A percentile compares a stretch with the other conserved stretches of the same genome.
Evolutionary conservation across 73 alveolate genomes (phyloP).

Genomic region (Tetrahymena thermophila): DNA sequence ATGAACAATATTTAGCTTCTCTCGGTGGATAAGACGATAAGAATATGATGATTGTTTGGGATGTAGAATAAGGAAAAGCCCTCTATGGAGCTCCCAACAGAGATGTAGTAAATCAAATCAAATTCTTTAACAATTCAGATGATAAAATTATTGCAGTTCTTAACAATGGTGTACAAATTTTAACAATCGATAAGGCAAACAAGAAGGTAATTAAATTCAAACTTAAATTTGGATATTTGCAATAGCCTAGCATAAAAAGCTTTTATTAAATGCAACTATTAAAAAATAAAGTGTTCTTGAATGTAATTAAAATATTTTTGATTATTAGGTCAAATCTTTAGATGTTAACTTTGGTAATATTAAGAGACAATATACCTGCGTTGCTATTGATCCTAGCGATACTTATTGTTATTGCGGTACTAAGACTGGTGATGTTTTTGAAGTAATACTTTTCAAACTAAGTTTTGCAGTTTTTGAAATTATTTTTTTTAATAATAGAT

Average conservation of each 20-base stretch:
- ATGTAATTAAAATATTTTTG: no score
- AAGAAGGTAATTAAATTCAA: slow-evolving; percentile 17
- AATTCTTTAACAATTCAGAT: slow-evolving; percentile 73
- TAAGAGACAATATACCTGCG: slow-evolving; percentile 75
- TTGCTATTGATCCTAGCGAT: slow-evolving; percentile 71
- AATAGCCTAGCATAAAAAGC: neutral
- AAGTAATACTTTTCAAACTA: neutral
- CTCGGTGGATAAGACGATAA: slow-evolving; percentile 95
- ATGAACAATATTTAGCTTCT: slow-evolving; percentile 89
- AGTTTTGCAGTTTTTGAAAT: neutral
- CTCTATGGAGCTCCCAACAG: slow-evolving; percentile 84
- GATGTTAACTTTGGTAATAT: slow-evolving; percentile 76
- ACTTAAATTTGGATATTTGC: neutral
- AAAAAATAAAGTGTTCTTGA: no score
- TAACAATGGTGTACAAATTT: slow-evolving; percentile 66
- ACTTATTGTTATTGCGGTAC: slow-evolving; percentile 73
- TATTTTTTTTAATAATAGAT: neutral
- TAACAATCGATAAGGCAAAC: slow-evolving; percentile 33
- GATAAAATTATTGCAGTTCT: slow-evolving; percentile 69
- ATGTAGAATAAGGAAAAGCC: slow-evolving; percentile 84
- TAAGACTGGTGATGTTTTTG: slow-evolving; percentile 83
- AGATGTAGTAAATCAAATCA: slow-evolving; percentile 68
- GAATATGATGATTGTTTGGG: slow-evolving; percentile 86
- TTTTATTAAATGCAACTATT: neutral
- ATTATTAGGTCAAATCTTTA: slow-evolving; percentile 37